These are phyloP conservation scores for Eurotiales sp. DNA, from an alignment of 2,329 filamentous ascomycete genomes.

Conservation along the genomic window DNA sequence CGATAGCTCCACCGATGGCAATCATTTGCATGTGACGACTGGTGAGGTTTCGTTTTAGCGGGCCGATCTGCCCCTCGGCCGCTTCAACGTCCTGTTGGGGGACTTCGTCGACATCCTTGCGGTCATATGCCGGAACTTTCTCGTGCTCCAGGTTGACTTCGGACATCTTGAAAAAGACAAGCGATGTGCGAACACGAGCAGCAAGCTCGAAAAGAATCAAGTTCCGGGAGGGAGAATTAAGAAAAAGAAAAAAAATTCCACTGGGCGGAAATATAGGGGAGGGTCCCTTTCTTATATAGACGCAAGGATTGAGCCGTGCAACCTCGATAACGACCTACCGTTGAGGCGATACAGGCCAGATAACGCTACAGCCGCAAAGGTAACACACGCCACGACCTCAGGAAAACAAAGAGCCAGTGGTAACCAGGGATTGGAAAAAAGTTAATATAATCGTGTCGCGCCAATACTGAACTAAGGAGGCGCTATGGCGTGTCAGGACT, in stretches of 20 bases:
- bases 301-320: conserved; percentile 3
- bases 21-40: conserved; percentile 34
- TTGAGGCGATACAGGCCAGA: background rate
- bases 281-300: background rate
- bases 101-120: conserved; percentile 5
- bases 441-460: background rate
- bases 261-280: too few relatives aligned
- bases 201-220: background rate
- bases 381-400: background rate
- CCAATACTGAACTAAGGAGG: background rate
- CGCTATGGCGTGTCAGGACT: background rate
- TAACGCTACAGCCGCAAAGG: conserved; percentile 8
- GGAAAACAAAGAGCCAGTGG: background rate
- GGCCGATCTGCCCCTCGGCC: conserved; percentile 18
- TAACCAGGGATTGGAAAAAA: background rate
- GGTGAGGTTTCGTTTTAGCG: conserved; percentile 27
- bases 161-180: conserved; percentile 4
- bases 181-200: background rate
- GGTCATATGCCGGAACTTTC: conserved; percentile 6
- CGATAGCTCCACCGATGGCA: conserved; percentile 30
- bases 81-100: conserved; percentile 7
- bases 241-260: background rate
- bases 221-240: background rate
- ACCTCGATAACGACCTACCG: background rate
- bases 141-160: conserved; percentile 1